Evolutionary conservation across 2,329 filamentous ascomycete genomes (phyloP).

Genomic region (Fusarium sulawesiense): DNA sequence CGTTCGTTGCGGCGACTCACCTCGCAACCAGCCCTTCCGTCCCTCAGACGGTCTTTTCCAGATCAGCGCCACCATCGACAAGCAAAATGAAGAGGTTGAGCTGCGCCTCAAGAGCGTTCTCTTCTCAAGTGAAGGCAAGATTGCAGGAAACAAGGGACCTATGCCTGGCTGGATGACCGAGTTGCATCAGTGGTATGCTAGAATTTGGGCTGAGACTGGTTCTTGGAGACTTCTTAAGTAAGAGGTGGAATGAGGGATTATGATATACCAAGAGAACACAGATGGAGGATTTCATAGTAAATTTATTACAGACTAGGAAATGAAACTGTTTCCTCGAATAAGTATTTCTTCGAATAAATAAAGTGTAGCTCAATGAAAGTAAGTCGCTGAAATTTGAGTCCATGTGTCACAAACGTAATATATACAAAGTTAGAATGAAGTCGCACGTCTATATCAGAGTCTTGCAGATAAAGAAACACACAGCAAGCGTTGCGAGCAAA

Average conservation of each 20-base stretch:
- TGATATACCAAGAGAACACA: slow-evolving; percentile 13
- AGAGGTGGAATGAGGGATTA: neutral
- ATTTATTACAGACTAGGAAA: neutral
- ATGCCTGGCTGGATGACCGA: slow-evolving; percentile 48
- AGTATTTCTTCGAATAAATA: too few species aligned
- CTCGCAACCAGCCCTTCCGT: slow-evolving; percentile 66
- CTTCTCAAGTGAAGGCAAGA: slow-evolving; percentile 59
- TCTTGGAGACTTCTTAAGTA: slow-evolving; percentile 53
- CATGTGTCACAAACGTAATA: too few species aligned
- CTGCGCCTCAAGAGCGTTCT: slow-evolving; percentile 73
- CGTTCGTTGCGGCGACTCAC: slow-evolving; percentile 74
- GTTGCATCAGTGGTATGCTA: slow-evolving; percentile 56
- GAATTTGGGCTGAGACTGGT: slow-evolving; percentile 55
- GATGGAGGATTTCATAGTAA: neutral
- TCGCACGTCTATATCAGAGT: too few species aligned
- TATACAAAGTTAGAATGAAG: too few species aligned
- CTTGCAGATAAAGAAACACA: too few species aligned
- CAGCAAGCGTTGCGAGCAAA: too few species aligned
- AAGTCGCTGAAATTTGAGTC: too few species aligned
- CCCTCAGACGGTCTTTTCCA: slow-evolving; percentile 74
- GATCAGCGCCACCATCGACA: slow-evolving; percentile 70
- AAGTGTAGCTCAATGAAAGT: too few species aligned
- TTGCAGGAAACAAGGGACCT: slow-evolving; percentile 49
- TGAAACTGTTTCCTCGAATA: too few species aligned
- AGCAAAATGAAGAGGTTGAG: slow-evolving; percentile 68